Evolutionary conservation across 2,329 filamentous ascomycete genomes (phyloP), one percentile per base, ranked within the genome.

Genomic region (Septoria petroselini): DNA sequence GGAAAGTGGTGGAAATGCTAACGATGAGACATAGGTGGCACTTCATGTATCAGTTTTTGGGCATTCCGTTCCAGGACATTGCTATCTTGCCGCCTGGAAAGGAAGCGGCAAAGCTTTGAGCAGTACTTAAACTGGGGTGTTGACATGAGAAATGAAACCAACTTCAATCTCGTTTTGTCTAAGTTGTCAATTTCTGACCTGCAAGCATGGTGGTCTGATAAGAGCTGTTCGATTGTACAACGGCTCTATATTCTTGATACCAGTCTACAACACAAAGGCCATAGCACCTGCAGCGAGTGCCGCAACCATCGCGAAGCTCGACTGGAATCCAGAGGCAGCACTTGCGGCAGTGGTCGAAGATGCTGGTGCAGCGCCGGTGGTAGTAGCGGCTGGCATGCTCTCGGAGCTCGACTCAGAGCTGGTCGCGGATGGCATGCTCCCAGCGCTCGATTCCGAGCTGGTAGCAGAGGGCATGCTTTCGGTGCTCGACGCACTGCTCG

Each of bases 21-120:
- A 35, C 8, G 12, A n/a, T 46, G 39, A 34, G 41, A 23, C 12
- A 4, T 21, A 58, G 55, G 19, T 87, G 83, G 66, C 78, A 83
- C 58, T 85, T 80, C 59, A 77, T 91, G 58, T 90, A 84, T 70
- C 72, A 78, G 50, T 85, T 80, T 63, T 65, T 90, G 37, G 82
- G 74, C 2, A 38, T 59, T 5, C 50, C 57, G 6, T 59, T 59
- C 27, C 51, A 48, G 31, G 55, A 59, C 46, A 49, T 59, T 27
- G 39, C 48, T 33, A 53, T 59, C 14, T 11, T 53, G 23, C 52
- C 52, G 12, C 18, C 27, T n/a, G 44, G 34, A 7, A 29, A 52
- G 18, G 27, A 41, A 11, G 39, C 34, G 9, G 34, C 50, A 9
- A 52, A 52, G 44, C 27, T 52, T 7, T 52, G 17, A 38, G 17